Percentiles rank a stretch among this genome's conserved stretches.
Evolutionary conservation across 768 basidiomycete genomes (phyloP).

Genomic region (Kwoniella pini): DNA sequence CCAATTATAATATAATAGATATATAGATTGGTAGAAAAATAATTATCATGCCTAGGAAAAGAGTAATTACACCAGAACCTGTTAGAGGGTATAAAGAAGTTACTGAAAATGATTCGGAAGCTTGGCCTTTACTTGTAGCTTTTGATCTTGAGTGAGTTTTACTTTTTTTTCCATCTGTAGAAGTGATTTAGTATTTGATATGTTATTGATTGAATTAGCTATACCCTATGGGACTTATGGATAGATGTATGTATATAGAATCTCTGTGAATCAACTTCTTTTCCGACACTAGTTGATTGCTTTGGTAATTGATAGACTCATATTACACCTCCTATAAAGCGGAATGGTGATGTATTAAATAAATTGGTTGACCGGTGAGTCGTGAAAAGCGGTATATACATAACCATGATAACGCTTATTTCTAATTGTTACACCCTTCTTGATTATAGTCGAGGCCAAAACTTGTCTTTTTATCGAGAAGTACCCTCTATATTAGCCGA

Average conservation of each 20-base stretch:
- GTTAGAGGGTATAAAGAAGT: slow-evolving; percentile 18
- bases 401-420: not conserved
- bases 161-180: not conserved
- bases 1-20: no score
- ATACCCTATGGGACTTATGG: slow-evolving; percentile 85
- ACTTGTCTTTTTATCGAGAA: slow-evolving; percentile 72
- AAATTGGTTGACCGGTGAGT: slow-evolving; percentile 50
- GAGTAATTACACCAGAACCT: slow-evolving; percentile 11
- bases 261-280: no score
- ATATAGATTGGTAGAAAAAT: not conserved
- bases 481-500: slow-evolving; percentile 72
- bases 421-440: not conserved
- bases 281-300: not conserved
- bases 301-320: slow-evolving; percentile 37
- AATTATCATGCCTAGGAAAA: slow-evolving; percentile 38
- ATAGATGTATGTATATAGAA: slow-evolving; percentile 60
- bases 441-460: slow-evolving; percentile 59
- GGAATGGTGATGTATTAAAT: slow-evolving; percentile 53
- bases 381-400: not conserved
- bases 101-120: slow-evolving; percentile 36
- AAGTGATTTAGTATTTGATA: not conserved
- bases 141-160: slow-evolving; percentile 77
- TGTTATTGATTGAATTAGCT: slow-evolving; percentile 57
- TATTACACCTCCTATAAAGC: slow-evolving; percentile 53
- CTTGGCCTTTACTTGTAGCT: slow-evolving; percentile 58